A percentile compares a stretch with the other conserved stretches of the same genome.
Conservation (phyloP, 169 alveolate species). For the Cryptosporidium parvum region DNA sequence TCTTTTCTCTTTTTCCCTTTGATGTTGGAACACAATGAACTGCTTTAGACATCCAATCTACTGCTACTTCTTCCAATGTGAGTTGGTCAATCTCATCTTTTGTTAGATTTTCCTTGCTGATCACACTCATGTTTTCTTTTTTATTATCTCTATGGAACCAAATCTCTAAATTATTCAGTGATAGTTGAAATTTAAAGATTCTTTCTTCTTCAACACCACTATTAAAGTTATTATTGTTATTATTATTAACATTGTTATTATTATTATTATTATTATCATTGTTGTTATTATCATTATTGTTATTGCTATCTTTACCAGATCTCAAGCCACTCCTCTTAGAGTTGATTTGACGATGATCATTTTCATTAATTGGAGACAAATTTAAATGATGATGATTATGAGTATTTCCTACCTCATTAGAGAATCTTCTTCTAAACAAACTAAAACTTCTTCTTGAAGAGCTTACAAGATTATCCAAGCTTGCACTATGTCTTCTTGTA, state of each 20-base stretch:
- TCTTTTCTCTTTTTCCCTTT: not conserved
- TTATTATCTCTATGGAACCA: slow-evolving; percentile 56
- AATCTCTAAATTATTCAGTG: slow-evolving; percentile 46
- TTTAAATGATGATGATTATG: not conserved
- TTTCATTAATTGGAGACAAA: not conserved
- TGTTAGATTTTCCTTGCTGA: not conserved
- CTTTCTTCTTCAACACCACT: not conserved
- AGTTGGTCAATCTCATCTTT: slow-evolving; percentile 40
- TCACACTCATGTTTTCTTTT: not conserved
- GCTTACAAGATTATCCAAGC: not conserved
- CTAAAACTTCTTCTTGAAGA: slow-evolving; percentile 43
- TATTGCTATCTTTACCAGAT: not conserved
- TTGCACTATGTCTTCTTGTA: not conserved
- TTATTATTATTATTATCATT: no score
- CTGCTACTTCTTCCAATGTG: slow-evolving; percentile 54
- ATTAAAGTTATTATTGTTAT: not conserved
- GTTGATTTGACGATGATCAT: not conserved
- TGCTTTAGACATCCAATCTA: slow-evolving; percentile 72
- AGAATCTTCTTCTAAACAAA: slow-evolving; percentile 18
- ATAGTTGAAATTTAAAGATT: slow-evolving; percentile 14
- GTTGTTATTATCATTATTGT: no score
- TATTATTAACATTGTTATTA: not conserved
- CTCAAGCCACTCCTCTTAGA: not conserved
- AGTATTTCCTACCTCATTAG: slow-evolving; percentile 4
- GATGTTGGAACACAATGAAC: slow-evolving; percentile 40